These are phyloP conservation scores for Fistulina hepatica DNA, from an alignment of 1,284 basidiomycete genomes.

Conservation along the genomic window DNA sequence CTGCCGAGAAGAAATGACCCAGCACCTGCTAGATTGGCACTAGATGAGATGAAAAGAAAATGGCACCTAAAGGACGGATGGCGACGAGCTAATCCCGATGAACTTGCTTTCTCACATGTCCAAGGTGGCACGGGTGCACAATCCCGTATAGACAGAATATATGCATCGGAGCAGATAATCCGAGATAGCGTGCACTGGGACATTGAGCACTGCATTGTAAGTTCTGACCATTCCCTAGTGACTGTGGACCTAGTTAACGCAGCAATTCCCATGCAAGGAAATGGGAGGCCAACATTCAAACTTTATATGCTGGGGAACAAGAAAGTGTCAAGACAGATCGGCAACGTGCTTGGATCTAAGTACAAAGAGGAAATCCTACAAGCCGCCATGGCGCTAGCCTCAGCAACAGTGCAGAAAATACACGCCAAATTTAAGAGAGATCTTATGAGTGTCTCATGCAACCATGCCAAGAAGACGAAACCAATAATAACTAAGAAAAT, in stretches of 20 bases:
- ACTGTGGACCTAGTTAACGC: not conserved
- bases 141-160: slow-evolving; percentile 5
- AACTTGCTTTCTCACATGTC: slow-evolving; percentile 5
- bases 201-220: slow-evolving; percentile 2
- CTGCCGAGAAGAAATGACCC: not conserved
- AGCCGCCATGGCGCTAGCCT: not conserved
- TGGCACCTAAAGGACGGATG: slow-evolving; percentile 2
- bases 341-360: not conserved
- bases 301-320: slow-evolving; percentile 1
- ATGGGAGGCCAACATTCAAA: slow-evolving; percentile 3
- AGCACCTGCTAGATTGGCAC: not conserved
- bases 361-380: not conserved
- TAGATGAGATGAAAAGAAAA: not conserved
- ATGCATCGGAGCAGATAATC: not conserved
- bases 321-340: not conserved
- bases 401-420: too few relatives aligned
- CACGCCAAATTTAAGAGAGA: too few relatives aligned
- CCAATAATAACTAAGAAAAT: slow-evolving; percentile 9
- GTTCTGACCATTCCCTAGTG: slow-evolving; percentile 7
- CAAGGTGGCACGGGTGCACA: not conserved
- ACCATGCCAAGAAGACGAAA: too few relatives aligned
- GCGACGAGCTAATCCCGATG: slow-evolving; percentile 2
- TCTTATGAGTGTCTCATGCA: too few relatives aligned
- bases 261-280: slow-evolving; percentile 3
- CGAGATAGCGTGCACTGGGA: slow-evolving; percentile 2